A percentile compares a stretch with the other conserved stretches of the same genome.
phyloP scores from a whole-genome alignment of 768 basidiomycete species.

The Roridomyces roridus region DNA sequence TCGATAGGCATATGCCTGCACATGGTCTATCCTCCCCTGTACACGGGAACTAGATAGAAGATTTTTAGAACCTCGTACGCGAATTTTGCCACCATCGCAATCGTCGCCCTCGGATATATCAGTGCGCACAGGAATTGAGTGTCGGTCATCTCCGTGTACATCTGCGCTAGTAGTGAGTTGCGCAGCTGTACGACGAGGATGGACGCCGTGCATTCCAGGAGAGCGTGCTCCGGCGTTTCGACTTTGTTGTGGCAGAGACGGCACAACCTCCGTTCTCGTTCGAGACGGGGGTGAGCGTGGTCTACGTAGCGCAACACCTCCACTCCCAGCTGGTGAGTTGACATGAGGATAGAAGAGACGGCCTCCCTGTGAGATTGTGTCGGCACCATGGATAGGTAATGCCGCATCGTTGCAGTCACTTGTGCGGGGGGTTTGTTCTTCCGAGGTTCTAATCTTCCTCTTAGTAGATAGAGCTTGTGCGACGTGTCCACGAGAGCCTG shows the following conservation, averaged over 20 bases:
- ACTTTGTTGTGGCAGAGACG: background rate
- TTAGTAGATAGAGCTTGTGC: slow-evolving; percentile 8
- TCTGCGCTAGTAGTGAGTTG: too few relatives aligned
- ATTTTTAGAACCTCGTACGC: too few relatives aligned
- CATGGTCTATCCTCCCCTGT: too few relatives aligned
- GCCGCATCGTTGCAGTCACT: background rate
- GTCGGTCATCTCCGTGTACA: too few relatives aligned
- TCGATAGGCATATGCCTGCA: too few relatives aligned
- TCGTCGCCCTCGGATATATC: too few relatives aligned
- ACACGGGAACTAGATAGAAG: too few relatives aligned
- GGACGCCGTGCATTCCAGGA: too few relatives aligned
- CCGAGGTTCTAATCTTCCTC: slow-evolving; percentile 5
- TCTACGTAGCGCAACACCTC: slow-evolving; percentile 1
- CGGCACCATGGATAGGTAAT: slow-evolving; percentile 5
- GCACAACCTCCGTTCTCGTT: background rate
- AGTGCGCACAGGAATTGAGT: too few relatives aligned
- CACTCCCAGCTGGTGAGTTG: slow-evolving; percentile 7
- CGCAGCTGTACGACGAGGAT: too few relatives aligned
- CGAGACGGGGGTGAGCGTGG: background rate
- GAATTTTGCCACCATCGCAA: too few relatives aligned
- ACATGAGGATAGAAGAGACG: slow-evolving; percentile 9
- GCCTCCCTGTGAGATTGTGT: slow-evolving; percentile 3
- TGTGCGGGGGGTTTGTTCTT: slow-evolving; percentile 3
- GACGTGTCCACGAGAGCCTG: background rate
- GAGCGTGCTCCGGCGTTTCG: too few relatives aligned